Conservation (phyloP, 139 green algal species). For the Haematococcus sp. region DNA sequence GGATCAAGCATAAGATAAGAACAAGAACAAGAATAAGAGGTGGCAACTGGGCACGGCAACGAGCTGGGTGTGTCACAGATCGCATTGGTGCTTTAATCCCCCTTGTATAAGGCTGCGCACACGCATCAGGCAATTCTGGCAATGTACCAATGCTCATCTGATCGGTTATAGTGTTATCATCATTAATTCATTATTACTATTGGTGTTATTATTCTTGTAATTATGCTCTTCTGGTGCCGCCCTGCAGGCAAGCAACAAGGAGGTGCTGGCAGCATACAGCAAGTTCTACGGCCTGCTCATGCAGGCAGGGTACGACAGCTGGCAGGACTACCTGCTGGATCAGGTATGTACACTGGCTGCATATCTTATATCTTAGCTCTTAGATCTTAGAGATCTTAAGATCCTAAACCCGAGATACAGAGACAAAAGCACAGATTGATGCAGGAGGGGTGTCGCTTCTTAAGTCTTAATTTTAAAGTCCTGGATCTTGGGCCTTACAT, state of each 20-base stretch:
- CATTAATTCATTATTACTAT: neutral
- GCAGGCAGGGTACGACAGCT: conserved; percentile 40
- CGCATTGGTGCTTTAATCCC: no score
- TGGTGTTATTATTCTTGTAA: neutral
- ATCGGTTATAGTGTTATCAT: neutral
- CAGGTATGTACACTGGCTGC: no score
- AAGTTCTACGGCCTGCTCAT: conserved; percentile 51
- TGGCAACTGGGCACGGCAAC: neutral
- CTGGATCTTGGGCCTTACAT: no score
- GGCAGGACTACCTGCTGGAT: conserved; percentile 56
- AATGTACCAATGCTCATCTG: no score
- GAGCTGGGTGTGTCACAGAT: no score
- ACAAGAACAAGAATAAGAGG: neutral
- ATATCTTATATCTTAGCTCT: no score
- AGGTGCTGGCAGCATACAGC: conserved; percentile 42
- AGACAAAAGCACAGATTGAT: neutral
- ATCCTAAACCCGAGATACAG: no score
- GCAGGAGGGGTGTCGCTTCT: neutral
- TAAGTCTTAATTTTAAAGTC: no score
- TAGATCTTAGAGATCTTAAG: no score
- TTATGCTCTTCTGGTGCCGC: neutral
- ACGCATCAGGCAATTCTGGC: no score
- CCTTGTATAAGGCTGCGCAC: no score
- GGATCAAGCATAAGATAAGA: neutral
- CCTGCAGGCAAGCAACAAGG: conserved; percentile 35